Evolutionary conservation across 169 alveolate species (phyloP), one percentile per base, ranked within the genome.

Genomic region (Eimeria sp.): DNA sequence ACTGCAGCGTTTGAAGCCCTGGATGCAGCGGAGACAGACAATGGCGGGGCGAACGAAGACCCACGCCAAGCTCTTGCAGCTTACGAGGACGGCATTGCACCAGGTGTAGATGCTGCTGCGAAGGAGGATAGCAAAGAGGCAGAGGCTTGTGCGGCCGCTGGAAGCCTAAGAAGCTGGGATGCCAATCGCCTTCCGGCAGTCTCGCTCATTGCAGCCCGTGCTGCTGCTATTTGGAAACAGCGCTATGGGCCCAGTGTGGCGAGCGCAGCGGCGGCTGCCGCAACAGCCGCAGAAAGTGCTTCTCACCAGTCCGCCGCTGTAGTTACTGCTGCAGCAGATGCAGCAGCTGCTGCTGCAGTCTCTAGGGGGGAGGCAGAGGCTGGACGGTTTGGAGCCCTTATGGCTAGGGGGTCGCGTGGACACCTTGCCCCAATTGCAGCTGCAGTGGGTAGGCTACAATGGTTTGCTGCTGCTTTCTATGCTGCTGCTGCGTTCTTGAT

Each of bases 351-450:
- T 85, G 80, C 91, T 60, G 91, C 91, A 13, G n/a, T 62, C 33
- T 9, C 78, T 46, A 56, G n/a, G 33, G 91, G 91, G 40, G 82
- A 37, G 37, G 62, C 33, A 62, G 78, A 58, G 82, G 91, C 91
- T 85, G 91, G 66, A 46, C 80, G 78, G 25, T 9, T 85, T 16
- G 91, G 80, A 58, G 91, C 60, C 13, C 91, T 85, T 2, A 85
- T 85, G 91, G 91, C 74, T 14, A 46, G 60, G 37, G 88, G 95
- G 43, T 11, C 91, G 72, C 46, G 60, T 72, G 95, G 95, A 6
- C 91, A 91, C 66, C 54, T 91, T 14, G 95, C 95, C 37, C 95
- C 95, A 13, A 62, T 91, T 49, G 90, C 95, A 16, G 88, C 95
- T n/a, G 82, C 88, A 37, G 40, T 91, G 91, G 95, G 95, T 91